Evolutionary conservation across 768 basidiomycete genomes (phyloP).

Genomic region (Suillus bovinus): DNA sequence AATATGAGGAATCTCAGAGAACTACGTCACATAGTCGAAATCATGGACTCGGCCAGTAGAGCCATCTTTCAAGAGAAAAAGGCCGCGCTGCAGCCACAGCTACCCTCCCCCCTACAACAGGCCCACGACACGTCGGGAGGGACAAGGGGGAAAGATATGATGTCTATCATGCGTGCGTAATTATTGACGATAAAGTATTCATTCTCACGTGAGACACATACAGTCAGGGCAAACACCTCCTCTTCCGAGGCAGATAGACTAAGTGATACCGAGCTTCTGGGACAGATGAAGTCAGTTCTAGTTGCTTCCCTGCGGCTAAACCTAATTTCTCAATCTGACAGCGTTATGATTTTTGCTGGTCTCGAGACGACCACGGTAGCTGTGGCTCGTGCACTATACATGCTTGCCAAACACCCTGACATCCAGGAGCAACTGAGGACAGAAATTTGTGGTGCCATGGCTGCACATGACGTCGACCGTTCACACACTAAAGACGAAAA

Average conservation of each 20-base stretch:
- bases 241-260: constrained; percentile 22
- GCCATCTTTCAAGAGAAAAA: constrained; percentile 23
- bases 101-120: background rate
- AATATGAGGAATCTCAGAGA: constrained; percentile 1
- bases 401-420: constrained; percentile 37
- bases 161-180: constrained; percentile 31
- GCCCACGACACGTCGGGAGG: background rate
- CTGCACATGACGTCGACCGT: constrained; percentile 15
- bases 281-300: constrained; percentile 27
- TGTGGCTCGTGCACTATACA: constrained; percentile 36
- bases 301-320: background rate
- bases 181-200: background rate
- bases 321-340: constrained; percentile 10
- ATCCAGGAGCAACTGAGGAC: constrained; percentile 40
- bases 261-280: constrained; percentile 25
- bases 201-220: background rate
- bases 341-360: constrained; percentile 40
- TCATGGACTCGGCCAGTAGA: constrained; percentile 17
- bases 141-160: constrained; percentile 22
- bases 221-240: constrained; percentile 26
- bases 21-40: constrained; percentile 13
- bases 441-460: constrained; percentile 32
- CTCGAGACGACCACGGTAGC: constrained; percentile 47
- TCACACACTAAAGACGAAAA: background rate
- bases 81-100: constrained; percentile 14